Conservation (phyloP, 257 asterid species). For the Buddleja alternifolia region DNA sequence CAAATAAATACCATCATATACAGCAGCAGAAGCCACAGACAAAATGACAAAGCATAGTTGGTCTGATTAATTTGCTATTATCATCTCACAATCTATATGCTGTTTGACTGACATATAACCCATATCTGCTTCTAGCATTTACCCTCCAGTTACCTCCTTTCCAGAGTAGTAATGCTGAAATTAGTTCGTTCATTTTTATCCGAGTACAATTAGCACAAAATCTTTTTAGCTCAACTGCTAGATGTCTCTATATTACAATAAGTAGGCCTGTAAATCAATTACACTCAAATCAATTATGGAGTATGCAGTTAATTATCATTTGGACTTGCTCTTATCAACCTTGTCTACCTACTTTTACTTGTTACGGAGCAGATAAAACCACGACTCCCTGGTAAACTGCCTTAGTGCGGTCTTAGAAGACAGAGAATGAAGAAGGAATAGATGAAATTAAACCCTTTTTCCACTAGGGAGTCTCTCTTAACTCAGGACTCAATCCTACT, state of each 20-base stretch:
- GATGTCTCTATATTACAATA: neutral
- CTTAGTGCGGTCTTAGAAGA: neutral
- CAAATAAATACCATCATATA: neutral
- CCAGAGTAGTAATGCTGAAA: neutral
- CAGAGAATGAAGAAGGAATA: neutral
- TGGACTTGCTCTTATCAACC: neutral
- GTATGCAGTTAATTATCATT: neutral
- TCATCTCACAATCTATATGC: slow-evolving; percentile 4
- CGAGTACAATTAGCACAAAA: neutral
- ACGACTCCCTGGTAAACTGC: neutral
- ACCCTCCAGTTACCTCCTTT: slow-evolving; percentile 13
- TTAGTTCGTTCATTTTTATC: neutral
- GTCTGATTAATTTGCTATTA: neutral
- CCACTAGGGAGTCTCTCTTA: neutral
- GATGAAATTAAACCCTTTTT: slow-evolving; percentile 4
- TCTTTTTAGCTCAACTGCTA: neutral
- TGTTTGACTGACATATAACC: neutral
- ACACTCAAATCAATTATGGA: neutral
- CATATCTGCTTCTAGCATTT: slow-evolving; percentile 1
- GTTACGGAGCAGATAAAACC: slow-evolving; percentile 10
- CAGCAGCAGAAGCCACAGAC: slow-evolving; percentile 4
- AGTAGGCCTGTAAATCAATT: neutral
- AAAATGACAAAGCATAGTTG: slow-evolving; percentile 6
- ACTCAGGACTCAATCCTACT: neutral
- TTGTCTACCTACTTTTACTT: slow-evolving; percentile 3